These are phyloP conservation scores for Yarrowia alimentaria DNA, from an alignment of 805 yeast species.

Conservation along the genomic window DNA sequence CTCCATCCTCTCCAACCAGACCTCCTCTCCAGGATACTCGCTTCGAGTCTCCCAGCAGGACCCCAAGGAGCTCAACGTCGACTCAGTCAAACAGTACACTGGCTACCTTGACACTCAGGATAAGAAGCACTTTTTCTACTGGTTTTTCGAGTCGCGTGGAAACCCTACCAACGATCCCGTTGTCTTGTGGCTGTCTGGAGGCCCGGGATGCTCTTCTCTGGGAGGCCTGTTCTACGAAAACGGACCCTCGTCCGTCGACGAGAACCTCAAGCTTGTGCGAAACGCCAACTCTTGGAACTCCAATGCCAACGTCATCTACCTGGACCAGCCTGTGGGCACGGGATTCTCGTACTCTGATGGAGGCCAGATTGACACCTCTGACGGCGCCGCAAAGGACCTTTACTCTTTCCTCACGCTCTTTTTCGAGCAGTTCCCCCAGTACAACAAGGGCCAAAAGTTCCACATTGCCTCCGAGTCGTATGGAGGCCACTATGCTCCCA, in stretches of 20 bases:
- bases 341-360: conserved; percentile 63
- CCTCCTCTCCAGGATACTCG: neutral
- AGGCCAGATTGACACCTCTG: conserved; percentile 47
- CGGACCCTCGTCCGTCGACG: conserved; percentile 69
- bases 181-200: conserved; percentile 80
- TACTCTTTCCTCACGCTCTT: conserved; percentile 70
- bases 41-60: neutral
- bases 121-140: conserved; percentile 71
- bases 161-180: conserved; percentile 77
- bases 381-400: conserved; percentile 74
- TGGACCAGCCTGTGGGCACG: conserved; percentile 80
- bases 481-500: conserved; percentile 83
- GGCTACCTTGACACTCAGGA: conserved; percentile 73
- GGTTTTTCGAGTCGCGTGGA: conserved; percentile 81
- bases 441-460: conserved; percentile 46
- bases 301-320: conserved; percentile 74
- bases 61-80: conserved; percentile 54
- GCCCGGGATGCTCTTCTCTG: conserved; percentile 81
- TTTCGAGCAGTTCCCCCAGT: conserved; percentile 55
- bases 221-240: conserved; percentile 77
- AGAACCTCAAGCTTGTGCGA: conserved; percentile 52
- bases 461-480: conserved; percentile 84
- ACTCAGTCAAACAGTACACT: conserved; percentile 69
- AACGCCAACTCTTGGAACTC: conserved; percentile 77
- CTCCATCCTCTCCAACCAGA: conserved; percentile 3